Percentiles rank a stretch among this genome's conserved stretches.
phyloP scores from a whole-genome alignment of 1,139 yeast genomes.

The Yamadazyma epiphylla region DNA sequence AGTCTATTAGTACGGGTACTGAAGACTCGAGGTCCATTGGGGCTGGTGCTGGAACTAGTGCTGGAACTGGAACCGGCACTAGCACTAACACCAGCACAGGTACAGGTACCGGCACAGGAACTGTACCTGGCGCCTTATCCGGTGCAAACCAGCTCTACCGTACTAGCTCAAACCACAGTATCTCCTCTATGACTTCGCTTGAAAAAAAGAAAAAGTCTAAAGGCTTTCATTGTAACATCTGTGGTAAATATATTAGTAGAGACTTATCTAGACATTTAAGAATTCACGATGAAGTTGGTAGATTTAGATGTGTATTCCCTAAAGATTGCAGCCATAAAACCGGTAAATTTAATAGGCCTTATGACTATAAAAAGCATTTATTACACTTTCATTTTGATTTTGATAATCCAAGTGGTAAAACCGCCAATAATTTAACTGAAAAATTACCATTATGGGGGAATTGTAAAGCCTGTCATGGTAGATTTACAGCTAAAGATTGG shows the following conservation, averaged over 20 bases:
- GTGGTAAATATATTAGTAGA: slow-evolving; percentile 41
- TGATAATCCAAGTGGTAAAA: slow-evolving; percentile 42
- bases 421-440: slow-evolving; percentile 41
- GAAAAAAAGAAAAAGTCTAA: slow-evolving; percentile 32
- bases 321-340: slow-evolving; percentile 42
- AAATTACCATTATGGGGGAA: slow-evolving; percentile 37
- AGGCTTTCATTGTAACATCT: slow-evolving; percentile 39
- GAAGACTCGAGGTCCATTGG: no score
- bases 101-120: no score
- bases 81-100: no score
- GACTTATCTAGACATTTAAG: slow-evolving; percentile 45
- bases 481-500: slow-evolving; percentile 39
- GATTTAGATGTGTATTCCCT: slow-evolving; percentile 46
- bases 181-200: slow-evolving; percentile 10
- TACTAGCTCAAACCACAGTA: slow-evolving; percentile 23
- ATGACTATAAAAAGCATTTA: slow-evolving; percentile 46
- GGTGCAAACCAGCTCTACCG: no score
- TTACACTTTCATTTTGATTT: slow-evolving; percentile 43
- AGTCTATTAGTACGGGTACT: no score
- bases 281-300: slow-evolving; percentile 44
- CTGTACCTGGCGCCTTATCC: no score
- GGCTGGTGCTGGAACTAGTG: no score
- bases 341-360: slow-evolving; percentile 44
- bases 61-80: no score
- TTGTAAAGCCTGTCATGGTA: slow-evolving; percentile 37